Evolutionary conservation across 495 filamentous ascomycete genomes (phyloP).

Genomic region (Xanthoparmelia taractica): DNA sequence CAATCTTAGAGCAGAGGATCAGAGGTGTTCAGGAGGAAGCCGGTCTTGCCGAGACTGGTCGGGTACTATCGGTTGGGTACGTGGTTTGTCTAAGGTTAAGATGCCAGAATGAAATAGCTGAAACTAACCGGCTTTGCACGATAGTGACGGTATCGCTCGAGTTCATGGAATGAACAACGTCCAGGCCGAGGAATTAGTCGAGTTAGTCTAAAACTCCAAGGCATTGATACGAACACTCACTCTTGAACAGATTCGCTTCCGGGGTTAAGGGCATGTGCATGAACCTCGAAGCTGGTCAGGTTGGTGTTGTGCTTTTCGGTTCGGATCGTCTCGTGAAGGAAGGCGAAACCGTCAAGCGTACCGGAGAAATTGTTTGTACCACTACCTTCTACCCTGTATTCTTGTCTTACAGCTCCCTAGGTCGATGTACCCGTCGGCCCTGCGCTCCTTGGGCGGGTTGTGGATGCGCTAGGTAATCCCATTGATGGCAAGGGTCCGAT

Average conservation of each 20-base stretch:
- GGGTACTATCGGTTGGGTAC: conserved; percentile 98
- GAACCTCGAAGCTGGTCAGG: conserved; percentile 99
- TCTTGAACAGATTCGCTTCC: conserved; percentile 77
- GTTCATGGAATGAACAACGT: conserved; percentile 99
- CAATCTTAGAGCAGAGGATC: conserved; percentile 97
- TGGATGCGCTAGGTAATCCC: conserved; percentile 96
- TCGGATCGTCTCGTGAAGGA: conserved; percentile 99
- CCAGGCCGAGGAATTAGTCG: conserved; percentile 99
- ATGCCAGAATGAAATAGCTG: conserved; percentile 9
- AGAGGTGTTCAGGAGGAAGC: conserved; percentile 96
- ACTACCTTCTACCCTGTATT: neutral
- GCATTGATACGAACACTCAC: conserved; percentile 34
- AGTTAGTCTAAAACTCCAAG: conserved; percentile 58
- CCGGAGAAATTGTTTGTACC: conserved; percentile 87
- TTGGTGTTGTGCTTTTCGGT: conserved; percentile 99
- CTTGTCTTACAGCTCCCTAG: conserved; percentile 40
- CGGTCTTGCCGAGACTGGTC: conserved; percentile 93
- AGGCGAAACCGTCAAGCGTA: conserved; percentile 99
- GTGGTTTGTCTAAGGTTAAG: conserved; percentile 33
- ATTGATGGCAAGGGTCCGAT: conserved; percentile 98
- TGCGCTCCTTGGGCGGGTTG: conserved; percentile 92
- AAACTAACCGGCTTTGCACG: conserved; percentile 13
- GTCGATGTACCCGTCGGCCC: conserved; percentile 94
- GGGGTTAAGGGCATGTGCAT: conserved; percentile 99
- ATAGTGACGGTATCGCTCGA: conserved; percentile 99